A percentile compares a stretch with the other conserved stretches of the same genome.
phyloP scores from a whole-genome alignment of 805 yeast species.

The Kodamaea jinghongensis region DNA sequence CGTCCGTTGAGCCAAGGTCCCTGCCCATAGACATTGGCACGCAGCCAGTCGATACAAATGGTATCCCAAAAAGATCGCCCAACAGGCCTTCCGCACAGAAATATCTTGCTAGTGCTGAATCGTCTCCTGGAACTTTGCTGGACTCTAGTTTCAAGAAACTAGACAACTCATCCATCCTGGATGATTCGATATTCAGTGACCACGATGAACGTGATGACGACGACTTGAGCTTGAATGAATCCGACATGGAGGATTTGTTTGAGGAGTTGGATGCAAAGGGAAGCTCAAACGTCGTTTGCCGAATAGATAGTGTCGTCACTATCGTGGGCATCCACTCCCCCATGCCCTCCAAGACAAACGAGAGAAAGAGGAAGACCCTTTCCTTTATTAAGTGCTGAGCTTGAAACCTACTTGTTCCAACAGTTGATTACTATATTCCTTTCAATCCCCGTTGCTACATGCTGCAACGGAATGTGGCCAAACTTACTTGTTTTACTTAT shows the following conservation, averaged over 20 bases:
- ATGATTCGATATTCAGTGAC: constrained; percentile 15
- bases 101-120: constrained; percentile 1
- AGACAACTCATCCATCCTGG: constrained; percentile 15
- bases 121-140: constrained; percentile 17
- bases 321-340: constrained; percentile 15
- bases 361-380: constrained; percentile 10
- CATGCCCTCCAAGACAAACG: constrained; percentile 3
- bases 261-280: constrained; percentile 18
- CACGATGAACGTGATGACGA: constrained; percentile 2
- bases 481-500: not conserved
- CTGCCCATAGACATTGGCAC: too few species aligned
- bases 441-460: too few species aligned
- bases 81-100: constrained; percentile 2
- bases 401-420: too few species aligned
- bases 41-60: too few species aligned
- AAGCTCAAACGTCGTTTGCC: constrained; percentile 16
- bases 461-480: not conserved
- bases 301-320: constrained; percentile 25
- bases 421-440: too few species aligned
- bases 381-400: constrained; percentile 10
- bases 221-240: constrained; percentile 8
- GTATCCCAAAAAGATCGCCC: constrained; percentile 7
- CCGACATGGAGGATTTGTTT: constrained; percentile 17
- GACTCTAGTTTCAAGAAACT: constrained; percentile 17
- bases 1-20: not conserved